A percentile compares a stretch with the other conserved stretches of the same genome.
These are phyloP conservation scores for Saturnispora silvae DNA, from an alignment of 805 yeast species.

Conservation along the genomic window DNA sequence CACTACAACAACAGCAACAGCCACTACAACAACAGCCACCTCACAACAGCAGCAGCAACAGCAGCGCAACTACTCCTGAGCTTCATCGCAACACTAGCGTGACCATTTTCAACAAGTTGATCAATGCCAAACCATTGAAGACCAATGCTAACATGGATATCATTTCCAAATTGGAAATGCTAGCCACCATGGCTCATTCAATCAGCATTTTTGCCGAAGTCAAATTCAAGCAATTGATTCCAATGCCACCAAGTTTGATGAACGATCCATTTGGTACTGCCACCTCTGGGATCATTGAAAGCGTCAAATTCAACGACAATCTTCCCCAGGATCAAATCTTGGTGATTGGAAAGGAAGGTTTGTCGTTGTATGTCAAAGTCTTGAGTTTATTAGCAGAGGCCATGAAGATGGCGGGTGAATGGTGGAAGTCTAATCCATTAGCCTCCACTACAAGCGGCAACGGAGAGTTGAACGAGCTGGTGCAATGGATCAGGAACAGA, in stretches of 20 bases:
- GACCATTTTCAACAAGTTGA: conserved; percentile 6
- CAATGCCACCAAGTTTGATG: conserved; percentile 41
- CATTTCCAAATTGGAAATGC: conserved; percentile 46
- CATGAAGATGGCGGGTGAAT: conserved; percentile 72
- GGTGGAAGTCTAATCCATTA: conserved; percentile 62
- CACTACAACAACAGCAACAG: neutral
- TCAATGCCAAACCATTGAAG: conserved; percentile 4
- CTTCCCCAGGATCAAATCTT: conserved; percentile 3
- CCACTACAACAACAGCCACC: conserved; percentile 10
- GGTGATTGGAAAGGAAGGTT: conserved; percentile 49
- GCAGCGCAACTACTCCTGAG: neutral
- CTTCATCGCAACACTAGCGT: conserved; percentile 4
- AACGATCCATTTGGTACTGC: conserved; percentile 6
- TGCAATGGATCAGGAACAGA: conserved; percentile 84
- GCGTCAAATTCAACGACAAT: conserved; percentile 6
- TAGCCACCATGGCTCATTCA: conserved; percentile 87
- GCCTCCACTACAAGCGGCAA: conserved; percentile 21
- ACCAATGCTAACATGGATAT: conserved; percentile 26
- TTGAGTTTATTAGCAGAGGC: conserved; percentile 75
- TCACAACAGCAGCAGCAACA: neutral
- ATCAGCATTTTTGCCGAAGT: conserved; percentile 83
- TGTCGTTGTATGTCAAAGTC: conserved; percentile 74
- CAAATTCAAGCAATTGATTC: conserved; percentile 76
- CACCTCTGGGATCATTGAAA: conserved; percentile 24
- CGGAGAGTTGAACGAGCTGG: conserved; percentile 45